phyloP scores from a whole-genome alignment of 2,329 filamentous ascomycete species.

The Chrysosporium keratinophilum region DNA sequence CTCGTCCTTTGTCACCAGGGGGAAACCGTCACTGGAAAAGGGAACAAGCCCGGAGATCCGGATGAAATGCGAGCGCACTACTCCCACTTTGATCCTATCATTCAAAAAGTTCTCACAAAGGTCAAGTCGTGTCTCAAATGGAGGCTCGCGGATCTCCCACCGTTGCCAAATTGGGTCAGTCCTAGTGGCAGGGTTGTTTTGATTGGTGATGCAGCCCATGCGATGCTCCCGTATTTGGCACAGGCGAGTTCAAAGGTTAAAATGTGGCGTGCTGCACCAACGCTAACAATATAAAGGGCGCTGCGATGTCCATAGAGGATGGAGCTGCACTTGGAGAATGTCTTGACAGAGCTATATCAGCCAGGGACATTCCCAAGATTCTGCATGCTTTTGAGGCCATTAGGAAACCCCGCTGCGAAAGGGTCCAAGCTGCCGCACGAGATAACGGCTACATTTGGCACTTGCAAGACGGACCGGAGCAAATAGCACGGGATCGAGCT shows the following conservation, averaged over 20 bases:
- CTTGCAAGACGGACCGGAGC: conserved; percentile 1
- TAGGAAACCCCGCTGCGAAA: conserved; percentile 7
- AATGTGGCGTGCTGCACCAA: background rate
- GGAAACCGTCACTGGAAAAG: conserved; percentile 7
- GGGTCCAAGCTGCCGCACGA: conserved; percentile 3
- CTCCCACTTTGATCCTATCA: conserved; percentile 12
- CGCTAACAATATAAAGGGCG: conserved; percentile 19
- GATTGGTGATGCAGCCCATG: conserved; percentile 36
- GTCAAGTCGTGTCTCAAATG: conserved; percentile 5
- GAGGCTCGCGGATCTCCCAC: conserved; percentile 2
- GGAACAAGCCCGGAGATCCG: conserved; percentile 16
- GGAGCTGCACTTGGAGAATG: conserved; percentile 27
- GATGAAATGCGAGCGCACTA: conserved; percentile 15
- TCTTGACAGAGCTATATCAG: conserved; percentile 1
- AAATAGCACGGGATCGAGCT: background rate
- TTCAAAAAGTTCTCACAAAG: conserved; percentile 8
- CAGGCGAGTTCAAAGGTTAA: conserved; percentile 18
- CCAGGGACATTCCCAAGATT: conserved; percentile 1
- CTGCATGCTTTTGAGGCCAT: conserved; percentile 4
- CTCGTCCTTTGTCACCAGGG: conserved; percentile 20
- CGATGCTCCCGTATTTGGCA: conserved; percentile 37
- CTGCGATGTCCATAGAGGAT: conserved; percentile 35
- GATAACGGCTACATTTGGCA: conserved; percentile 5
- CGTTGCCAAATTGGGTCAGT: conserved; percentile 22
- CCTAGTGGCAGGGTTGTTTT: conserved; percentile 26